Conservation (phyloP, 2,329 filamentous ascomycete species). For the Sphaerulina vaccinii region DNA sequence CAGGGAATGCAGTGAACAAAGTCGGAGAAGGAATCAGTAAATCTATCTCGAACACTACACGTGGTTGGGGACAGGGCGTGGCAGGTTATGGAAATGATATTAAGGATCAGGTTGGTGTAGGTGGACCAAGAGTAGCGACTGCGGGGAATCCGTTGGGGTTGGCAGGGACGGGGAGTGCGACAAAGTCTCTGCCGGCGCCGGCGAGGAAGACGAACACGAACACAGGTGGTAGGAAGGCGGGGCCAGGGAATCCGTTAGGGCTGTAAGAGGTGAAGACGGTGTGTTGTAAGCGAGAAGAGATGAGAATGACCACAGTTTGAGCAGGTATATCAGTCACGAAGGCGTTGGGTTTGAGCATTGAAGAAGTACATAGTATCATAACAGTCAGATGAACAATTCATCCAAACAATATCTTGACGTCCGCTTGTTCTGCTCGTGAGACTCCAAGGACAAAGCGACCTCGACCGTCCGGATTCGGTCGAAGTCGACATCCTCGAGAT, state of each 20-base stretch:
- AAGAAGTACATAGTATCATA: neutral
- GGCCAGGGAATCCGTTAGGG: neutral
- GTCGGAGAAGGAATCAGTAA: constrained; percentile 47
- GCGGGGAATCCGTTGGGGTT: constrained; percentile 49
- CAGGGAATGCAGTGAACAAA: constrained; percentile 49
- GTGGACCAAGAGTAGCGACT: constrained; percentile 45
- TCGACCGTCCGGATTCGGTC: too few relatives aligned
- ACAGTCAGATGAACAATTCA: too few relatives aligned
- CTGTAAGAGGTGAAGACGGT: neutral
- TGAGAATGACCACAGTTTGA: neutral
- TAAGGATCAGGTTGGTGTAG: constrained; percentile 49
- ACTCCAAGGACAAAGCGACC: too few relatives aligned
- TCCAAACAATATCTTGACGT: too few relatives aligned
- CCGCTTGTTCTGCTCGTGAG: too few relatives aligned
- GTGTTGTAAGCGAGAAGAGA: neutral
- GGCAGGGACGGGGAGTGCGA: constrained; percentile 25
- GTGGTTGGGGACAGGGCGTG: constrained; percentile 49
- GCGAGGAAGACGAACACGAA: neutral
- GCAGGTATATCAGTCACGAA: neutral
- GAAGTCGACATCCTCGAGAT: too few relatives aligned
- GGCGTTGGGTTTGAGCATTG: neutral
- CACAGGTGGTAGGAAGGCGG: neutral
- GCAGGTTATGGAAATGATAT: constrained; percentile 52
- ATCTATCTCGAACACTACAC: constrained; percentile 45
- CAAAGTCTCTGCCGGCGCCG: neutral